Conservation (phyloP, 2,329 filamentous ascomycete genomes). For the Thelonectria blattea region DNA sequence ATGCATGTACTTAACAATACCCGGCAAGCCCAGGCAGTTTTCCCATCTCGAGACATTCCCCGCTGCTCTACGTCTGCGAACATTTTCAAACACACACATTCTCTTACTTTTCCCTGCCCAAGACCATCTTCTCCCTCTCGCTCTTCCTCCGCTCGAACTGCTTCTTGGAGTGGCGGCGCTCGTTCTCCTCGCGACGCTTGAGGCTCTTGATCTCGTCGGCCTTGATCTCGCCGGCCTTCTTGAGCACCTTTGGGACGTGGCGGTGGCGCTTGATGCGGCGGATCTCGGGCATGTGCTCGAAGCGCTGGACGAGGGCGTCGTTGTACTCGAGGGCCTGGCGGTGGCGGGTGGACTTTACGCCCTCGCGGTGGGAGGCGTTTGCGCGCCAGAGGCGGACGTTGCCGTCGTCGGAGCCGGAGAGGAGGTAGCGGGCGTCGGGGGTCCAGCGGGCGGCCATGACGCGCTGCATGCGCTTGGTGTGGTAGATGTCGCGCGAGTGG, state of each 20-base stretch:
- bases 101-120: slow-evolving; percentile 65
- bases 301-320: slow-evolving; percentile 80
- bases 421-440: slow-evolving; percentile 85
- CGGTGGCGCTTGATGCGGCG: slow-evolving; percentile 88
- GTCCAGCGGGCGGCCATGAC: slow-evolving; percentile 87
- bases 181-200: slow-evolving; percentile 92
- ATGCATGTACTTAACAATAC: slow-evolving; percentile 27
- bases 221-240: slow-evolving; percentile 97
- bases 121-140: slow-evolving; percentile 92
- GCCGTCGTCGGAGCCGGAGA: slow-evolving; percentile 92
- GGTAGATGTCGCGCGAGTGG: slow-evolving; percentile 90
- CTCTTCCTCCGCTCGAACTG: slow-evolving; percentile 73
- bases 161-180: slow-evolving; percentile 88
- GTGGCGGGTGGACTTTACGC: slow-evolving; percentile 84
- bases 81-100: not conserved
- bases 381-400: slow-evolving; percentile 88
- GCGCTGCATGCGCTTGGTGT: slow-evolving; percentile 97
- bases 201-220: slow-evolving; percentile 83
- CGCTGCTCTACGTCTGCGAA: no score
- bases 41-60: slow-evolving; percentile 11
- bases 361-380: slow-evolving; percentile 81
- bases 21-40: slow-evolving; percentile 13
- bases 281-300: slow-evolving; percentile 96
- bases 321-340: slow-evolving; percentile 93
- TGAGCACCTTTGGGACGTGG: slow-evolving; percentile 89